Conservation (phyloP, 164 flowering plant genomes). For the Magnolia sinica region DNA sequence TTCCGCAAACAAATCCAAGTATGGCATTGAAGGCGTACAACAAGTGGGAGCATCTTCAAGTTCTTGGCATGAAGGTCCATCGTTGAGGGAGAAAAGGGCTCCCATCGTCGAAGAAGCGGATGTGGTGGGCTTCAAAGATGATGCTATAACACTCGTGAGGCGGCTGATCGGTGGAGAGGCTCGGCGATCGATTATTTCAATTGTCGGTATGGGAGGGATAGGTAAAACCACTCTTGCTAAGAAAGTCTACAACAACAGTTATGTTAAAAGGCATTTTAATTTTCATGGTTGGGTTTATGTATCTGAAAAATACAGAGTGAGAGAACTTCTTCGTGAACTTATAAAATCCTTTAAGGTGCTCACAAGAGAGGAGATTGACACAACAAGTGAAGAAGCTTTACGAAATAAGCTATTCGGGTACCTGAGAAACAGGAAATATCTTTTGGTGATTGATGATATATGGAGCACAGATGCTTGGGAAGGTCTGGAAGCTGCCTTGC, state of each 20-base stretch:
- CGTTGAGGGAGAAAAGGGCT: neutral
- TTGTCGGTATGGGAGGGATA: neutral
- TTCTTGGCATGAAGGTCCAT: neutral
- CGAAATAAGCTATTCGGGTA: neutral
- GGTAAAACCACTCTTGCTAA: constrained; percentile 9
- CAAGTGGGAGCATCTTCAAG: neutral
- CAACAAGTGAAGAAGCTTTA: neutral
- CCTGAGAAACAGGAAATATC: neutral
- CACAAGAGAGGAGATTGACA: neutral
- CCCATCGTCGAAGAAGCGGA: neutral
- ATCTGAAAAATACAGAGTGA: neutral
- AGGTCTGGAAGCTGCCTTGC: neutral
- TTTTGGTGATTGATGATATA: constrained; percentile 6
- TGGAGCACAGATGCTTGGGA: constrained; percentile 2
- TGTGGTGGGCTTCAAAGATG: constrained; percentile 1
- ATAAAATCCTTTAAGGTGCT: neutral
- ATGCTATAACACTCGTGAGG: neutral
- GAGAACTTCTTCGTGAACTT: neutral
- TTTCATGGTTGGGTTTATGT: constrained; percentile 4
- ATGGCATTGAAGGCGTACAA: neutral
- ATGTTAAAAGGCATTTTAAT: neutral
- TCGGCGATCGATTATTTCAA: neutral
- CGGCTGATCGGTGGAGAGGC: neutral
- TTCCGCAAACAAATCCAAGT: neutral
- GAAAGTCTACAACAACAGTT: neutral